These are phyloP conservation scores for Penicillium bovifimosum DNA, from an alignment of 495 filamentous ascomycete genomes.

Conservation along the genomic window DNA sequence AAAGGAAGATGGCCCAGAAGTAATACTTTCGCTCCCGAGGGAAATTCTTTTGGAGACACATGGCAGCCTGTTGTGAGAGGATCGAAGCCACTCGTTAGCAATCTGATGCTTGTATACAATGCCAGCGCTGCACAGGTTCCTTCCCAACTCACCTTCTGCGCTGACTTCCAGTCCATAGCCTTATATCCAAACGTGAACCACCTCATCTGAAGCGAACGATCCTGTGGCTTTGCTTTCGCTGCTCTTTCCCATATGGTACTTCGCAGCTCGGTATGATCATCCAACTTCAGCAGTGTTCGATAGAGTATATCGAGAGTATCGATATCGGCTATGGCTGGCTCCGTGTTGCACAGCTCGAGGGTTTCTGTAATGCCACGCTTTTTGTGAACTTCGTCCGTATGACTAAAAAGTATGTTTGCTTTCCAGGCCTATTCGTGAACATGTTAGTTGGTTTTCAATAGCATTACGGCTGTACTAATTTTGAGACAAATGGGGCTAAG, in stretches of 20 bases:
- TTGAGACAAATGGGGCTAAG: neutral
- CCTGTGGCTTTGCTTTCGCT: slow-evolving; percentile 45
- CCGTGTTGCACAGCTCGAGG: slow-evolving; percentile 39
- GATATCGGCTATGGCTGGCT: slow-evolving; percentile 46
- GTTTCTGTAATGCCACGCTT: slow-evolving; percentile 45
- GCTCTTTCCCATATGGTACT: slow-evolving; percentile 51
- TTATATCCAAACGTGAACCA: slow-evolving; percentile 51
- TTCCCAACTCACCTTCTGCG: slow-evolving; percentile 47
- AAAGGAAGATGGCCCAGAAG: slow-evolving; percentile 54
- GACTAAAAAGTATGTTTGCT: slow-evolving; percentile 44
- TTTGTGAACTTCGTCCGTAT: slow-evolving; percentile 40
- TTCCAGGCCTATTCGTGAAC: slow-evolving; percentile 43
- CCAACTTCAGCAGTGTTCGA: slow-evolving; percentile 30
- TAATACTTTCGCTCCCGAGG: slow-evolving; percentile 51
- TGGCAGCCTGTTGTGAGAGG: slow-evolving; percentile 44
- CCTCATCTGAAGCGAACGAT: slow-evolving; percentile 46
- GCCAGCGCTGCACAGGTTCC: neutral
- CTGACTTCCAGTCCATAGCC: slow-evolving; percentile 48
- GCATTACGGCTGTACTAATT: no score
- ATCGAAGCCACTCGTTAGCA: slow-evolving; percentile 1
- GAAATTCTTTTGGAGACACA: slow-evolving; percentile 55
- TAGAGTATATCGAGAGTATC: slow-evolving; percentile 47
- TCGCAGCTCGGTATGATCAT: slow-evolving; percentile 30
- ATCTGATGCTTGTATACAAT: neutral
- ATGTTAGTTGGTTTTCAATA: neutral